phyloP scores from a whole-genome alignment of 108 stramenopile genomes.

The Skeletonema costatum region DNA sequence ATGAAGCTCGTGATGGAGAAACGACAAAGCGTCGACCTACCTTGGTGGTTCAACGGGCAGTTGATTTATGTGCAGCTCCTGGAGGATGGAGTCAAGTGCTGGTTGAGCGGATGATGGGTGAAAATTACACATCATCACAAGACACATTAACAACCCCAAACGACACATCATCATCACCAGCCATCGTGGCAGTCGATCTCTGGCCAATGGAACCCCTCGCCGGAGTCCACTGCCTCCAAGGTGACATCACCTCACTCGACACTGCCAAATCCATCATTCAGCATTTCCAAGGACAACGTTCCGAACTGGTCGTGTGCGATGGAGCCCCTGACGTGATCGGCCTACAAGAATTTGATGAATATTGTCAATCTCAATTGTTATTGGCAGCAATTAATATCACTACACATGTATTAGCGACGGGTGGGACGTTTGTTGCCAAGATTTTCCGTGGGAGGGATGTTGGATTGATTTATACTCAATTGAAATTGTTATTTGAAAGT shows the following conservation, averaged over 20 bases:
- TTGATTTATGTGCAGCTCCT: slow-evolving; percentile 98
- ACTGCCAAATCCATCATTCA: slow-evolving; percentile 85
- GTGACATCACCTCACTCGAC: slow-evolving; percentile 92
- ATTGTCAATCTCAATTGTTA: slow-evolving; percentile 94
- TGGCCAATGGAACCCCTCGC: slow-evolving; percentile 97
- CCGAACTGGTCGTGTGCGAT: slow-evolving; percentile 98
- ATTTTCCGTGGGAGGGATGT: slow-evolving; percentile 96
- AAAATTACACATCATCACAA: background rate
- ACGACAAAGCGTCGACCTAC: background rate
- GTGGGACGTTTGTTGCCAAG: slow-evolving; percentile 98
- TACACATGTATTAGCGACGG: slow-evolving; percentile 78
- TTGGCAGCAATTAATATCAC: slow-evolving; percentile 94
- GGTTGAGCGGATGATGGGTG: slow-evolving; percentile 52
- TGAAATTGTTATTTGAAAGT: slow-evolving; percentile 84
- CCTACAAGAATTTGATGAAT: slow-evolving; percentile 93
- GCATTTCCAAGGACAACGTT: slow-evolving; percentile 76
- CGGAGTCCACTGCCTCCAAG: slow-evolving; percentile 91
- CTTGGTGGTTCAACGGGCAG: slow-evolving; percentile 59
- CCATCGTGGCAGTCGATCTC: slow-evolving; percentile 95
- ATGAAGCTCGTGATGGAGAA: slow-evolving; percentile 17
- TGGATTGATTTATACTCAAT: slow-evolving; percentile 90
- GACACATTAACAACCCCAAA: background rate
- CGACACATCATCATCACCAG: slow-evolving; percentile 20
- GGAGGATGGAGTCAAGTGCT: slow-evolving; percentile 98
- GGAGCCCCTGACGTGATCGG: slow-evolving; percentile 99